Evolutionary conservation across 805 yeast species (phyloP), one percentile per base, ranked within the genome.

Genomic region (Candida sonorensis): DNA sequence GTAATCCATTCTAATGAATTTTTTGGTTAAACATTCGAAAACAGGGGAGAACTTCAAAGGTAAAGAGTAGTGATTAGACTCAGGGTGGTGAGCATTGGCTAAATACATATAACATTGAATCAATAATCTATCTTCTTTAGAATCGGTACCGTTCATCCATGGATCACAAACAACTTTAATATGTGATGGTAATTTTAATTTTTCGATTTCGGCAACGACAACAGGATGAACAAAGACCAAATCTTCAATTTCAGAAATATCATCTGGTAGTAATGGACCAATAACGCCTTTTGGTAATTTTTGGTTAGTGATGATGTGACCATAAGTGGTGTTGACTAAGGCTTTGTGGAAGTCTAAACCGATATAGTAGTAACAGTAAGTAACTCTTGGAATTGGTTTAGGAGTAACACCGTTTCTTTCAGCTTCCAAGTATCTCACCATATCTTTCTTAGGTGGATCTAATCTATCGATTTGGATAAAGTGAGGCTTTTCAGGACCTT

Each of bases 101-200:
- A 82, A 68, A 59, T 83, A 83, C 77, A 81, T 77, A 65, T 77
- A 79, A 55, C 78, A 77, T 61, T 80, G 87, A 41, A 77, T 64
- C 63, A 77, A 62, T n/a, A 76, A 71, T 56, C 78, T 70, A 27
- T 55, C 63, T 50, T 77, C 83, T 38, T 67, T 59, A 29, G 72
- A 61, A 45, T 75, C 77, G 21, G 86, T 77, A 49, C 90, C 94
- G 54, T 83, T 81, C 69, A 81, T 83, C 94, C 94, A 83, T 33
- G 88, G 85, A 53, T 81, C 90, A 51, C 69, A 69, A 45, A 76
- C 69, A 30, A 79, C 77, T 22, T 54, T 46, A 42, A 52, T 61
- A 54, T 70, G 53, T 51, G 61, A 50, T 39, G 87, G 88, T 37
- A 81, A 63, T 42, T 75, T 67, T 57, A 81, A 65, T 54, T 80